Evolutionary conservation across 345 rosid genomes (phyloP).

Genomic region (Erodium maritimum): DNA sequence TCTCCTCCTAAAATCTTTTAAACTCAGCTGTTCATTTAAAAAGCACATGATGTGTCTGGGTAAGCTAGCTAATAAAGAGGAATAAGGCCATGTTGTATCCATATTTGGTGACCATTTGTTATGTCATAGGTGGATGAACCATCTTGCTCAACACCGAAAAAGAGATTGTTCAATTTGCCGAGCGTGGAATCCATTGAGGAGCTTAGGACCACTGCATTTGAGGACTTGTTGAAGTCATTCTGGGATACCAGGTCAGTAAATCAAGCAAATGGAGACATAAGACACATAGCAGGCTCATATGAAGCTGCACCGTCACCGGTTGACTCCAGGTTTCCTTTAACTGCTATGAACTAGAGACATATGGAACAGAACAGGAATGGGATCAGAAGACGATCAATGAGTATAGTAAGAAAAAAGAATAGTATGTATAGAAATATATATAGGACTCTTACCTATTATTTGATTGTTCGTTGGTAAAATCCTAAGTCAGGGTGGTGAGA

Average conservation of each 20-base stretch:
- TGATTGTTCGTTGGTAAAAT: not conserved
- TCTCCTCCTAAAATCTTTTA: too few relatives aligned
- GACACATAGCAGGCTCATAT: slow-evolving; percentile 35
- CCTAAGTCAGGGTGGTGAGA: too few relatives aligned
- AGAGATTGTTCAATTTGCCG: slow-evolving; percentile 65
- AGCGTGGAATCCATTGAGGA: slow-evolving; percentile 71
- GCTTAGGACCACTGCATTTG: slow-evolving; percentile 76
- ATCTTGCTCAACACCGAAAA: slow-evolving; percentile 82
- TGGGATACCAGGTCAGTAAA: slow-evolving; percentile 54
- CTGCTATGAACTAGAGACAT: slow-evolving; percentile 59
- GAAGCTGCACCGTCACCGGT: slow-evolving; percentile 54
- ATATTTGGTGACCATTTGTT: too few relatives aligned
- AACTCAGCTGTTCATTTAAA: too few relatives aligned
- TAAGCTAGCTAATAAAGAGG: too few relatives aligned
- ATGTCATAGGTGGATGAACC: slow-evolving; percentile 65
- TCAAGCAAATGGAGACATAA: slow-evolving; percentile 66
- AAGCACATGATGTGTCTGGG: too few relatives aligned
- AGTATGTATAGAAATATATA: too few relatives aligned
- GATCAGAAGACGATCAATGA: slow-evolving; percentile 1
- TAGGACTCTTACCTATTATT: not conserved
- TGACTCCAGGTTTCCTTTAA: slow-evolving; percentile 82
- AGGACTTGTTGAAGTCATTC: slow-evolving; percentile 61
- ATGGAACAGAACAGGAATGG: not conserved
- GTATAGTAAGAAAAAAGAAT: not conserved
- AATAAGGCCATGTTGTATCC: too few relatives aligned